phyloP scores from a whole-genome alignment of 352 stramenopile genomes.

The Thraustochytrium striatum region DNA sequence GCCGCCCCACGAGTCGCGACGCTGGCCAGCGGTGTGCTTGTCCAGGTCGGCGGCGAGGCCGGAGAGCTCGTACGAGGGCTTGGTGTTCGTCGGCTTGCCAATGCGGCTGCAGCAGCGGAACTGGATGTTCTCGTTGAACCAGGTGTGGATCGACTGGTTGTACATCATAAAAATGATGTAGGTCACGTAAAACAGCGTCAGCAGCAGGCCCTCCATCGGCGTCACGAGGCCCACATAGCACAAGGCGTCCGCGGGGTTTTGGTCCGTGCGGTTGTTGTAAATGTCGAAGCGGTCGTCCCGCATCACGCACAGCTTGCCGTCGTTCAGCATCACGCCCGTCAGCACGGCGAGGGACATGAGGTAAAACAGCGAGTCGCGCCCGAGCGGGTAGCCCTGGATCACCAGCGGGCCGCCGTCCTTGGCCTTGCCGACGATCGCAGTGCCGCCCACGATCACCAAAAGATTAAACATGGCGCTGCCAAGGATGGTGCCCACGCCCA shows the following conservation, averaged over 20 bases:
- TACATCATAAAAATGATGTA: slow-evolving; percentile 50
- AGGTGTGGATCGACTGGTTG: slow-evolving; percentile 20
- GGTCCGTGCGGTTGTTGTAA: slow-evolving; percentile 21
- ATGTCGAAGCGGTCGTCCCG: slow-evolving; percentile 30
- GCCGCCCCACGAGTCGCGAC: background rate
- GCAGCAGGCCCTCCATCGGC: slow-evolving; percentile 14
- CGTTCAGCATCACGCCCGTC: slow-evolving; percentile 25
- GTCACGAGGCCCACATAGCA: slow-evolving; percentile 37
- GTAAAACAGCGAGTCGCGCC: slow-evolving; percentile 36
- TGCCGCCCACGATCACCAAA: slow-evolving; percentile 33
- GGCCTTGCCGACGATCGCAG: slow-evolving; percentile 18
- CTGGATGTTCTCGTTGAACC: background rate
- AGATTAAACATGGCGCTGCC: slow-evolving; percentile 46
- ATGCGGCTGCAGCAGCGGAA: background rate
- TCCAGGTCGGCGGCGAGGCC: background rate
- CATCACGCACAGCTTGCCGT: slow-evolving; percentile 14
- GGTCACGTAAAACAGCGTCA: slow-evolving; percentile 32
- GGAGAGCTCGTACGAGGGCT: background rate
- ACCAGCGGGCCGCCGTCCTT: background rate
- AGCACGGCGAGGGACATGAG: background rate
- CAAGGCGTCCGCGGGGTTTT: background rate
- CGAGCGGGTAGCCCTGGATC: background rate
- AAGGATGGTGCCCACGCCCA: slow-evolving; percentile 42
- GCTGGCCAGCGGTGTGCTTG: background rate
- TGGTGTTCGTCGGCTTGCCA: background rate